Evolutionary conservation across 805 yeast species (phyloP).

Genomic region (Hanseniaspora clermontiae): DNA sequence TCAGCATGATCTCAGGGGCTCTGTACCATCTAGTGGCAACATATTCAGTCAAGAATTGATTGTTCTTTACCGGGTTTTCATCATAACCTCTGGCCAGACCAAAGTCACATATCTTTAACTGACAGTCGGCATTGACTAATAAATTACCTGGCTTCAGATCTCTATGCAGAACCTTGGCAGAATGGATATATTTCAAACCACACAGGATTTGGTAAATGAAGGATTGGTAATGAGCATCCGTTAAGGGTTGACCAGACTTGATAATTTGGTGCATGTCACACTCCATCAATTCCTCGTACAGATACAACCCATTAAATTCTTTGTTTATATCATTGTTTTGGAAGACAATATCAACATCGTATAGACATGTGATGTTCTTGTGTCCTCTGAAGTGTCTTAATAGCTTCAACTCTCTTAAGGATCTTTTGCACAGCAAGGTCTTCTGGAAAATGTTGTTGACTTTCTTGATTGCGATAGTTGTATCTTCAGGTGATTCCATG

Average conservation of each 20-base stretch:
- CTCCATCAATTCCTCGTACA: conserved; percentile 95
- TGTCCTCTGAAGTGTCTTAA: conserved; percentile 91
- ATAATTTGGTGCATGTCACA: conserved; percentile 98
- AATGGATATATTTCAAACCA: conserved; percentile 79
- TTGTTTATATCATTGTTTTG: conserved; percentile 32
- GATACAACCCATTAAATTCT: conserved; percentile 77
- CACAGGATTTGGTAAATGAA: conserved; percentile 85
- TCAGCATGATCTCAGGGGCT: conserved; percentile 94
- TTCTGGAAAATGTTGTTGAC: conserved; percentile 89
- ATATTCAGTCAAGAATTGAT: conserved; percentile 92
- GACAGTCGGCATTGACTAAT: conserved; percentile 91
- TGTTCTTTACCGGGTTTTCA: conserved; percentile 67
- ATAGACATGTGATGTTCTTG: conserved; percentile 87
- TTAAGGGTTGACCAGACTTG: conserved; percentile 80
- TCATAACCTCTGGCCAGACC: conserved; percentile 90
- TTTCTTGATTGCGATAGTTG: conserved; percentile 87
- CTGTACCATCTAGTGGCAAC: conserved; percentile 98
- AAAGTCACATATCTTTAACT: conserved; percentile 89
- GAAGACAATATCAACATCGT: conserved; percentile 79
- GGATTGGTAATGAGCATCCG: conserved; percentile 90
- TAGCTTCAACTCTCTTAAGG: conserved; percentile 79
- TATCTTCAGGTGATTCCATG: conserved; percentile 56
- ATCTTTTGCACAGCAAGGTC: conserved; percentile 81
- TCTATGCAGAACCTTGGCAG: conserved; percentile 85
- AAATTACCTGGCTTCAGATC: conserved; percentile 91